Percentiles rank a stretch among this genome's conserved stretches.
Evolutionary conservation across 257 asterid species (phyloP).

Genomic region (Solanum chiquidenum): DNA sequence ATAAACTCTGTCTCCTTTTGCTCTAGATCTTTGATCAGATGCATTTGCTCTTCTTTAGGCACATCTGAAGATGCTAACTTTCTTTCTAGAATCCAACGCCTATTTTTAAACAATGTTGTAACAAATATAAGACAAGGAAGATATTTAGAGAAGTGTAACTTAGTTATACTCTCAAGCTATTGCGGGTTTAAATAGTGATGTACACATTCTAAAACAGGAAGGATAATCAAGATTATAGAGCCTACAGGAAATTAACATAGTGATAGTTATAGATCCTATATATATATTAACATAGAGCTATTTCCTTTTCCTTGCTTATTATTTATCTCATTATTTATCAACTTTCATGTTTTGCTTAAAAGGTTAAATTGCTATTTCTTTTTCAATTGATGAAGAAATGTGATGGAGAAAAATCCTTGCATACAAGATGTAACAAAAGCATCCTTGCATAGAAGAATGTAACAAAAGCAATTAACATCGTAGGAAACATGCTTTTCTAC

Average conservation of each 20-base stretch:
- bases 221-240: neutral
- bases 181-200: neutral
- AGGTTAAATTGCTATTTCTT: neutral
- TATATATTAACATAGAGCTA: too few species aligned
- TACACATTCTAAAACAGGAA: neutral
- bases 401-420: neutral
- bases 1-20: conserved; percentile 91
- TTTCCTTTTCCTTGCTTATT: too few species aligned
- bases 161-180: neutral
- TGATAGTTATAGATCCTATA: neutral
- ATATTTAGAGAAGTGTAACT: neutral
- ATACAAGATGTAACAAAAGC: neutral
- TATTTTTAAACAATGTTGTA: conserved; percentile 30
- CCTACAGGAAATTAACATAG: neutral
- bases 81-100: conserved; percentile 91
- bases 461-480: neutral
- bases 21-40: conserved; percentile 80
- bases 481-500: neutral
- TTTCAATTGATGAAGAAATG: neutral
- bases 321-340: neutral
- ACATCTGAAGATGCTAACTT: conserved; percentile 97
- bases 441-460: neutral
- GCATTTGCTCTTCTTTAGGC: conserved; percentile 83
- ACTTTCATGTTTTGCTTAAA: neutral
- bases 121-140: neutral